Conservation (phyloP, 805 yeast species). For the Lachancea lanzarotensis region DNA sequence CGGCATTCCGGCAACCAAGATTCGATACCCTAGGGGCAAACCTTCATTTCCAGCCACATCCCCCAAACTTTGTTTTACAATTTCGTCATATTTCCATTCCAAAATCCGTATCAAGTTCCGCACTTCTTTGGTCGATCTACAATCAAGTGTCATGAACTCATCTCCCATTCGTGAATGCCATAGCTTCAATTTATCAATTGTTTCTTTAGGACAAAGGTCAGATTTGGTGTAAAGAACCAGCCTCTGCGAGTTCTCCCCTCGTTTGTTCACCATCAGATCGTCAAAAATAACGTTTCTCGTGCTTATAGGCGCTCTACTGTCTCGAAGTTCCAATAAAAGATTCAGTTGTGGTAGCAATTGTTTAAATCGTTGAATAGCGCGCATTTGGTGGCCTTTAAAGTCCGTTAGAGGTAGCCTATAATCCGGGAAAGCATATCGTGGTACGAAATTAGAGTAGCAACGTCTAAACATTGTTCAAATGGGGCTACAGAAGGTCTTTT, state of each 20-base stretch:
- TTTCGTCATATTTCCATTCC: constrained; percentile 37
- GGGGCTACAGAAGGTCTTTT: background rate
- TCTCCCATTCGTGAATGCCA: constrained; percentile 43
- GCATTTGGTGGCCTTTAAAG: constrained; percentile 86
- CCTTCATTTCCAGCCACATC: constrained; percentile 32
- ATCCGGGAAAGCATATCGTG: constrained; percentile 67
- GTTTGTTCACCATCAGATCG: constrained; percentile 45
- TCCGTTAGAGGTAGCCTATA: constrained; percentile 66
- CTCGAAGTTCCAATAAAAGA: constrained; percentile 76
- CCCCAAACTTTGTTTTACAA: constrained; percentile 16
- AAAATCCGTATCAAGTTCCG: constrained; percentile 44
- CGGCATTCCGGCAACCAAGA: constrained; percentile 89
- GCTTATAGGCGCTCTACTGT: constrained; percentile 81
- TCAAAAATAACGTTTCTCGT: constrained; percentile 79
- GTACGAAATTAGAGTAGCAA: constrained; percentile 40
- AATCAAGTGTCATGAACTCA: constrained; percentile 50
- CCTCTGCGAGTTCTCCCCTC: constrained; percentile 31
- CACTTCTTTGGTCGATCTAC: constrained; percentile 47
- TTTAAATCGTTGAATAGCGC: constrained; percentile 62
- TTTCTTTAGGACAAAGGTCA: constrained; percentile 36
- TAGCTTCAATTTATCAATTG: constrained; percentile 28
- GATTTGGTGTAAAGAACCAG: constrained; percentile 66
- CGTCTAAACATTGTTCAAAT: constrained; percentile 8
- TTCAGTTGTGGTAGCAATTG: constrained; percentile 74
- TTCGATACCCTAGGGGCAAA: constrained; percentile 76